Evolutionary conservation across 441 rosid species (phyloP).

Genomic region (Macaranga tanarius): DNA sequence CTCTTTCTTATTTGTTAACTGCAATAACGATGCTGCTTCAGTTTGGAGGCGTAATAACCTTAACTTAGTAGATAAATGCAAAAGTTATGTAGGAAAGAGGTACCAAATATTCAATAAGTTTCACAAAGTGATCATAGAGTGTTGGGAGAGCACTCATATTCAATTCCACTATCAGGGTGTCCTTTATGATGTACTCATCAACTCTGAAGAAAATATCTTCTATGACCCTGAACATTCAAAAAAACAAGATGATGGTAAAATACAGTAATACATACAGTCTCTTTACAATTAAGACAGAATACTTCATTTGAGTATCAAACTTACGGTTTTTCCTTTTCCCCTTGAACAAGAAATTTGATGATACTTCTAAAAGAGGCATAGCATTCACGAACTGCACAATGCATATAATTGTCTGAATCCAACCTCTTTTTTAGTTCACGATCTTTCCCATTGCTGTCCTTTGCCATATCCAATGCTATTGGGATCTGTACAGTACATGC

Average conservation of each 20-base stretch:
- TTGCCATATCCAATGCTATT: slow-evolving; percentile 98
- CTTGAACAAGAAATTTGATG: slow-evolving; percentile 73
- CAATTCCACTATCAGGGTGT: slow-evolving; percentile 50
- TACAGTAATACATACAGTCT: background rate
- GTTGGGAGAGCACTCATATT: slow-evolving; percentile 90
- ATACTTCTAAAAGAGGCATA: slow-evolving; percentile 87
- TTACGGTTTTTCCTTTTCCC: slow-evolving; percentile 63
- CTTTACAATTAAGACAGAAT: background rate
- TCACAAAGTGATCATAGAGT: slow-evolving; percentile 80
- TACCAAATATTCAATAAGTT: slow-evolving; percentile 86
- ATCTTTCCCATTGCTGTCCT: slow-evolving; percentile 92
- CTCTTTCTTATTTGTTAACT: slow-evolving; percentile 69
- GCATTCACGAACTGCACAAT: slow-evolving; percentile 91
- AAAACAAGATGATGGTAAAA: background rate
- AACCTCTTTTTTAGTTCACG: slow-evolving; percentile 87
- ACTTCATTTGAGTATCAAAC: slow-evolving; percentile 27
- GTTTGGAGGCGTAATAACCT: slow-evolving; percentile 10
- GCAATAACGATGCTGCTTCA: slow-evolving; percentile 25
- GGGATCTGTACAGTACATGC: slow-evolving; percentile 61
- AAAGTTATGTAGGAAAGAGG: slow-evolving; percentile 20
- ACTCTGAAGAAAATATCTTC: slow-evolving; percentile 48
- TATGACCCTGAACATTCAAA: slow-evolving; percentile 47
- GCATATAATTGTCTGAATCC: slow-evolving; percentile 69
- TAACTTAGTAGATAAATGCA: slow-evolving; percentile 6
- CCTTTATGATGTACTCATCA: slow-evolving; percentile 46